Evolutionary conservation across 495 filamentous ascomycete genomes (phyloP).

Genomic region (Trichoderma orchidacearum): DNA sequence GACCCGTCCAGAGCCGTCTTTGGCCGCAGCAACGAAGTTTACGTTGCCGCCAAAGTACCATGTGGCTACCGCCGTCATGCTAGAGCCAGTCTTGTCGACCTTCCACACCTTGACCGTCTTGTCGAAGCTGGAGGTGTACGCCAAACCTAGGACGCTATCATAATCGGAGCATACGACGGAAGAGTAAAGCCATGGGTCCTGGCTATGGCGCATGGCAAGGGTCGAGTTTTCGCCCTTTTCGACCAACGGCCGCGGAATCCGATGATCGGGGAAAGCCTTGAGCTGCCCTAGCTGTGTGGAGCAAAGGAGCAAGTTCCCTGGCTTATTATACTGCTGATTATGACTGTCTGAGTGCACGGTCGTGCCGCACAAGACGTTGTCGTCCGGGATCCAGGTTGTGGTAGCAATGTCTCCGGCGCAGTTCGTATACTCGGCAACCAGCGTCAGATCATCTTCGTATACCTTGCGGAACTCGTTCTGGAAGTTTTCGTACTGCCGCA

Average conservation of each 20-base stretch:
- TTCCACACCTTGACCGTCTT: slow-evolving; percentile 67
- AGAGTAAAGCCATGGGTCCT: slow-evolving; percentile 57
- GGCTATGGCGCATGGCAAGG: slow-evolving; percentile 44
- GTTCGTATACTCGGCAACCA: slow-evolving; percentile 33
- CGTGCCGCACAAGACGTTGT: slow-evolving; percentile 48
- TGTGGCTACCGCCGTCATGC: slow-evolving; percentile 29
- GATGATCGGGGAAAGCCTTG: slow-evolving; percentile 57
- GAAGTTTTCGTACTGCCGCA: slow-evolving; percentile 20
- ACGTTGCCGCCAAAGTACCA: slow-evolving; percentile 56
- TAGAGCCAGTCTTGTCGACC: slow-evolving; percentile 17
- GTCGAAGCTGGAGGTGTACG: slow-evolving; percentile 77
- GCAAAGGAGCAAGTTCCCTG: slow-evolving; percentile 64
- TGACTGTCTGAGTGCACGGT: slow-evolving; percentile 59
- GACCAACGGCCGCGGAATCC: slow-evolving; percentile 39
- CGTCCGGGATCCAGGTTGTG: slow-evolving; percentile 39
- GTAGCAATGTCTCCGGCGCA: slow-evolving; percentile 47
- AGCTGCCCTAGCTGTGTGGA: slow-evolving; percentile 40
- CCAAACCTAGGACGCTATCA: slow-evolving; percentile 34
- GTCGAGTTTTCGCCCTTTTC: slow-evolving; percentile 37
- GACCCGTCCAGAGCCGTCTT: slow-evolving; percentile 23
- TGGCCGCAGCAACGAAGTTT: slow-evolving; percentile 52
- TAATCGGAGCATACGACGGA: slow-evolving; percentile 70
- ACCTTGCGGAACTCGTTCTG: slow-evolving; percentile 21
- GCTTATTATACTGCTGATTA: slow-evolving; percentile 75
- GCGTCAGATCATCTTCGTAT: slow-evolving; percentile 29